Evolutionary conservation across 192 early-diverging fungal species (phyloP), one percentile per base, ranked within the genome.

Genomic region (Gonapodya sp.): DNA sequence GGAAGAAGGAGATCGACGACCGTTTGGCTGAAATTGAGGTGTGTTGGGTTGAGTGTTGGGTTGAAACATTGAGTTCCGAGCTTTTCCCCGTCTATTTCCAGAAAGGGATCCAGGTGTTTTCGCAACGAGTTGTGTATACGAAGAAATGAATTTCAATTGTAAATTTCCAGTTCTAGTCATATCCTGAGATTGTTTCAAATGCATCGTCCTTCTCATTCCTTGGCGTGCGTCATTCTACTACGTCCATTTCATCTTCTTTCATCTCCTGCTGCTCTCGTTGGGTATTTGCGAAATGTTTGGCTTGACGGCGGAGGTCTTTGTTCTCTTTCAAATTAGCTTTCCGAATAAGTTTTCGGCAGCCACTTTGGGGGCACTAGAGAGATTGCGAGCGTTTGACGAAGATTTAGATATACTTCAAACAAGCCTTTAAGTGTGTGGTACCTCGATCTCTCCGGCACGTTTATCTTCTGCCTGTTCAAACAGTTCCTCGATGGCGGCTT

Each of bases 21-120:
- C 73, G 83, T n/a, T 74, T 91, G 31, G 79, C 36, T 24, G 86
- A 91, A 75, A 78, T 87, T 18, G 89, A 91, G 73, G 82, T 84
- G 1, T 87, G 85, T 0, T 84, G 85, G 36, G 85, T 84, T 1
- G 33, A 85, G 35, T 90, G 46, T n/a, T n/a, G n/a, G n/a, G n/a
- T n/a, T n/a, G n/a, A n/a, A n/a, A n/a, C n/a, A n/a, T n/a, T n/a
- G n/a, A n/a, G n/a, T n/a, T n/a, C n/a, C n/a, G n/a, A n/a, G n/a
- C n/a, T n/a, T n/a, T n/a, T n/a, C n/a, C n/a, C n/a, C 46, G 8
- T 24, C 46, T 8, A 64, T 16, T 64, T 64, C 8, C 24, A 64
- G 46, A 64, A 64, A 64, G 46, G 46, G 46, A 64, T 64, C 8
- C 46, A 64, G 24, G 8, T 64, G 46, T 64, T 64, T 24, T 64